Evolutionary conservation across 2,329 filamentous ascomycete genomes (phyloP), one percentile per base, ranked within the genome.

Genomic region (Colletotrichum karsti): DNA sequence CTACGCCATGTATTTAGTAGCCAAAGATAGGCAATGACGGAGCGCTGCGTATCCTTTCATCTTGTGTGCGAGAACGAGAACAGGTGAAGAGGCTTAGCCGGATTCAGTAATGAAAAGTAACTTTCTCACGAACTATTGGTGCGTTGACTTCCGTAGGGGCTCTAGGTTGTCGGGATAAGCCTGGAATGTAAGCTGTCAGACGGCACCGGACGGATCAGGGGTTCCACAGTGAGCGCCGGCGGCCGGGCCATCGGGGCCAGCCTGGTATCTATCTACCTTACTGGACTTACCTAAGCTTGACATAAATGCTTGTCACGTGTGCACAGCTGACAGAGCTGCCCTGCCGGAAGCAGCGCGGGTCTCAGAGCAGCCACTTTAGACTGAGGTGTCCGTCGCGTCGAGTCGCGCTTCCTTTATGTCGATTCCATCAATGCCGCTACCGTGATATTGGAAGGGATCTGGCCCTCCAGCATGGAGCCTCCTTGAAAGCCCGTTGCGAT

Each of bases 381-480:
- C 64, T 4, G 24, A 26, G 3, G 42, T 24, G 15, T 50, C 10
- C 13, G 44, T 64, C 64, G 60, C 60, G 64, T 67, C 39, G 12
- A 58, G 39, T 67, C 64, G 64, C 64, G 64, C 61, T 41, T 46
- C 48, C 54, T 30, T 30, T n/a, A 26, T n/a, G 60, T 18, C 30
- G 30, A 33, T 53, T 30, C 30, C 42, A 28, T 67, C 46, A 54
- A 65, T 57, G 46, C 64, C 53, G 9, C 53, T 64, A 51, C 39
- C 28, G 28, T 67, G 60, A 67, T 58, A 57, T 54, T 39, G 60
- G 37, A 65, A 54, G 30, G 37, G 30, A 41, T 28, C 53, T 39
- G 59, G 44, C 51, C 35, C n/a, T 58, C 20, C 51, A 57, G 63
- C 63, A 65, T 67, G 64, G 60, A 67, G 53, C 60, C 60, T 59